Base-by-base conservation (phyloP, 1,284 basidiomycete genomes). In the Jaminaea rosea region DNA sequence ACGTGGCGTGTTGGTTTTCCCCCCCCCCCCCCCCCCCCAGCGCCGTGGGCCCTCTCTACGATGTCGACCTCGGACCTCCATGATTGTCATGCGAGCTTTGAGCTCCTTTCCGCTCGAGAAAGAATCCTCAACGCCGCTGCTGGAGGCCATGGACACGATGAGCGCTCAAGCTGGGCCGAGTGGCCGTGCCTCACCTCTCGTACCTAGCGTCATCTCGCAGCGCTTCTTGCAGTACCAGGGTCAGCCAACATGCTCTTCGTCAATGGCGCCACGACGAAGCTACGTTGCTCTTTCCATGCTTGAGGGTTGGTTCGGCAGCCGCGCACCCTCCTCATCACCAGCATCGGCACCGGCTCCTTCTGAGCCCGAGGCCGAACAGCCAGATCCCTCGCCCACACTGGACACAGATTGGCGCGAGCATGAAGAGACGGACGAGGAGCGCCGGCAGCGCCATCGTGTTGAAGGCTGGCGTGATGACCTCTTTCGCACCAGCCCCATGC, bases 381-480 rank as follows among this genome's bases (percentile, higher is more conserved):
- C 19, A 23, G 39, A 5, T 42, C 15, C 4, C 11, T 23, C 19
- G 19, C 39, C 39, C 17, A 24, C 11, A 24, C 17, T 4, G 23
- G 39, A 7, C 5, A 21, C 39, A 15, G 29, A 31, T 31, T 44
- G 37, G 34, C 10, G 47, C 24, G 44, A 15, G 17, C 54, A 60
- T 10, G 32, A 53, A 26, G 65, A 68, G 36, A 64, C 58, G 23
- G 31, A 53, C 5, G 34, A 57, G 1, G 58, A 66, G 36, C 56
- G 47, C 1, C 24, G 19, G 5, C 56, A 61, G 13, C 52, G 61
- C 19, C 59, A 66, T 45, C 47, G 62, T 8, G 56, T 54, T 41
- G 67, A 71, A 51, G 60, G 65, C 42, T 72, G 70, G 70, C 61
- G 58, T 23, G 56, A 69, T 21, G 50, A 72, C 24, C 59, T 23